Evolutionary conservation across 1,284 basidiomycete genomes (phyloP), one percentile per base, ranked within the genome.

Genomic region (Earliella scabrosa): DNA sequence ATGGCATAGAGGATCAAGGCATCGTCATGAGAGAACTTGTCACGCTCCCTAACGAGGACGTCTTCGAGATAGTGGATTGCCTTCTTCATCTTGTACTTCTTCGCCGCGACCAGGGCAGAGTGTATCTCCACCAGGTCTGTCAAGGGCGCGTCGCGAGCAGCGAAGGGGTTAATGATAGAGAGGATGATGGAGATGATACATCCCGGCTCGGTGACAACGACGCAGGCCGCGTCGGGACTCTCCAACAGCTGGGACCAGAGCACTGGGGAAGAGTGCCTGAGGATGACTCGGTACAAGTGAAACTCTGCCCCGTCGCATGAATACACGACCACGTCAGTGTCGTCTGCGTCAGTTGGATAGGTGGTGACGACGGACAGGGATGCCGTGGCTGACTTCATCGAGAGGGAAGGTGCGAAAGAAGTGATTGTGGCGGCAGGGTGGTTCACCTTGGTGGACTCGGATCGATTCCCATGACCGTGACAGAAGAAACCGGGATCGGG

Each of bases 221-320:
- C n/a, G 13, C 13, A 18, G 16, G 38, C 10, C 10, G 20, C 13
- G 3, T 39, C 38, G 10, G 38, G 38, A 13, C 11, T 16, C 27
- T 18, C 10, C 27, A 16, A 23, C 11, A 21, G 11, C 27, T 32
- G 29, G 8, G 24, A 58, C 24, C 32, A 24, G 31, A 61, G 54
- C 27, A 52, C 34, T 1, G 56, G 40, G 20, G 68, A 69, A 43
- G 69, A 58, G 13, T 56, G 39, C 14, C 48, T 39, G 13, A 66
- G 49, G 51, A 66, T 63, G 27, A 13, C 7, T 26, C 54, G 51
- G 50, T 60, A 52, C 23, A 58, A 59, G 16, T 41, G 49, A 40
- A 63, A 63, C 61, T 63, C 45, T 16, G 3, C 32, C 3, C 32
- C 32, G 32, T 34, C 31, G 14, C 31, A 32, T 32, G 31, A 8